Evolutionary conservation across 805 yeast genomes (phyloP).

Genomic region (Ogataea trehaloabstinens): DNA sequence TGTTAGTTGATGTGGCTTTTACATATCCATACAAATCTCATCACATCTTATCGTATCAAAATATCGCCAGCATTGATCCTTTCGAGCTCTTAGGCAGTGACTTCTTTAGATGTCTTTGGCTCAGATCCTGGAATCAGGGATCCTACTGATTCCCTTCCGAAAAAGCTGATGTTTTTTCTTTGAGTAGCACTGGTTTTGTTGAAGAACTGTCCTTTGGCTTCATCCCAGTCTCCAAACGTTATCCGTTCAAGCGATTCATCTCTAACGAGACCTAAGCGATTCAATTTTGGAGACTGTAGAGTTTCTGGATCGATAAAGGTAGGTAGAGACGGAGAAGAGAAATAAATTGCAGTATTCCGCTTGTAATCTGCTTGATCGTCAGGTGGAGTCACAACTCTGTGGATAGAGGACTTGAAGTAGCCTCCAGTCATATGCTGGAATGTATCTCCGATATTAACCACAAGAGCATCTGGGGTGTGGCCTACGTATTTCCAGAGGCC

Average conservation of each 20-base stretch:
- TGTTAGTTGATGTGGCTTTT: too few relatives aligned
- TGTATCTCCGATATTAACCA: constrained; percentile 43
- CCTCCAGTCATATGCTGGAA: constrained; percentile 44
- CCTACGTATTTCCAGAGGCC: constrained; percentile 40
- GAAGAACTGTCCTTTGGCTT: constrained; percentile 45
- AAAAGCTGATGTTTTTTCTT: constrained; percentile 11
- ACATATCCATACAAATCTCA: too few relatives aligned
- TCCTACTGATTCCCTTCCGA: constrained; percentile 20
- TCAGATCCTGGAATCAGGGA: constrained; percentile 13
- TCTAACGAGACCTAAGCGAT: constrained; percentile 19
- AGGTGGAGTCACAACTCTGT: constrained; percentile 49
- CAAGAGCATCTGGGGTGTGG: constrained; percentile 37
- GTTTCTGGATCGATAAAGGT: constrained; percentile 42
- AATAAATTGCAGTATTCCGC: constrained; percentile 42
- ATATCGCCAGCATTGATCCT: too few relatives aligned
- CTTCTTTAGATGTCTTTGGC: not conserved
- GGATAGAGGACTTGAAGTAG: constrained; percentile 45
- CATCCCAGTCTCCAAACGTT: constrained; percentile 43
- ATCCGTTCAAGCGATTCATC: constrained; percentile 31
- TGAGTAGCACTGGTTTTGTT: constrained; percentile 28
- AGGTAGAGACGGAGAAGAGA: constrained; percentile 37
- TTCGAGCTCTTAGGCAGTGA: too few relatives aligned
- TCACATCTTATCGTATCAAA: too few relatives aligned
- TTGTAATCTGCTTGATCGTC: constrained; percentile 35
- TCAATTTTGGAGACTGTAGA: constrained; percentile 37